Evolutionary conservation across 1,284 basidiomycete species (phyloP).

Genomic region (Ganoderma meredithae): DNA sequence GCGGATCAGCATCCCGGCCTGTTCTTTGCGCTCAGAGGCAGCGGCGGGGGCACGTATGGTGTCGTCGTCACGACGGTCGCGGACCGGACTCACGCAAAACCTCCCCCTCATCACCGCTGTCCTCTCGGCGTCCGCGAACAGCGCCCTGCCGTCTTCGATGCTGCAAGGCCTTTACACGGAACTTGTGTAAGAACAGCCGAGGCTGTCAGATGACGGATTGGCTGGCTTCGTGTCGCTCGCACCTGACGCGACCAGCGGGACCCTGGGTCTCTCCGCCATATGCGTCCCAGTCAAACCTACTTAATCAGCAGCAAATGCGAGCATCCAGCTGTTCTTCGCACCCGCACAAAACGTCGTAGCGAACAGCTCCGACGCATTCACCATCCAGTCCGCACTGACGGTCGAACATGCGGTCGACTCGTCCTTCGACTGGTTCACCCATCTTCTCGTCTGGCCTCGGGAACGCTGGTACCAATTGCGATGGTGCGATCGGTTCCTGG

Average conservation of each 20-base stretch:
- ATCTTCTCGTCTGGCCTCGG: conserved; percentile 20
- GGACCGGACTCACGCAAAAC: conserved; percentile 44
- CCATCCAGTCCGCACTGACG: conserved; percentile 24
- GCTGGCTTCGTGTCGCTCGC: conserved; percentile 27
- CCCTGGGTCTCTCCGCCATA: conserved; percentile 27
- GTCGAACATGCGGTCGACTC: conserved; percentile 30
- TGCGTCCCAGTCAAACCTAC: conserved; percentile 46
- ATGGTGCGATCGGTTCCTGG: conserved; percentile 44
- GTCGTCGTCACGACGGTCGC: conserved; percentile 52
- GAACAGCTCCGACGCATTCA: conserved; percentile 27
- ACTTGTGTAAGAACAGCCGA: conserved; percentile 29
- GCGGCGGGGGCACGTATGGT: conserved; percentile 54
- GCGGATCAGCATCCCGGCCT: conserved; percentile 47
- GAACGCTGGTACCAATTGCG: conserved; percentile 28
- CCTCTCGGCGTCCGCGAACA: conserved; percentile 36
- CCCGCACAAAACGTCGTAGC: conserved; percentile 37
- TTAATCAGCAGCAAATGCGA: conserved; percentile 41
- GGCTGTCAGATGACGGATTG: conserved; percentile 36
- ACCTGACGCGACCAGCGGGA: conserved; percentile 16
- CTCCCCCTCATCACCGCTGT: conserved; percentile 39
- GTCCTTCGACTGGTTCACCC: conserved; percentile 39
- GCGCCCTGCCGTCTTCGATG: conserved; percentile 18
- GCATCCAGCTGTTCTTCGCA: conserved; percentile 42
- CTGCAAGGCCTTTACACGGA: conserved; percentile 31
- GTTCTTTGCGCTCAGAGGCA: conserved; percentile 61